Evolutionary conservation across 306 rosid species (phyloP), one percentile per base, ranked within the genome.

Genomic region (Betula pendula): DNA sequence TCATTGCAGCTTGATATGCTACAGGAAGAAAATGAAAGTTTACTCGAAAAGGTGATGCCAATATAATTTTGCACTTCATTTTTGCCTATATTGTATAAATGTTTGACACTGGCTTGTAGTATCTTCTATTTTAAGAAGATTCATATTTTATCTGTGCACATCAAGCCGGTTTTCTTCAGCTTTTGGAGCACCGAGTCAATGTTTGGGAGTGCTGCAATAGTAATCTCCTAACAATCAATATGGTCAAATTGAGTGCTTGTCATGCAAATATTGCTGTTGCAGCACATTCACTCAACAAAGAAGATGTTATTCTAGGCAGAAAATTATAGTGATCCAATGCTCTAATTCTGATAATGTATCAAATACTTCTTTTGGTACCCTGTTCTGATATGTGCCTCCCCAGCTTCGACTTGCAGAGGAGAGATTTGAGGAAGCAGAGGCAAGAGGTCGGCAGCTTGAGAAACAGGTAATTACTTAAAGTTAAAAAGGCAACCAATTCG

Each of bases 371-470:
- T 75, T 52, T 67, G 83, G 76, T 40, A 78, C 75, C 68, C 72
- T 70, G 68, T 85, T 81, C 50, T 87, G 81, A 87, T 83, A 81
- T 52, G 77, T 89, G 86, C 84, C 74, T 90, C 83, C 86, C 83
- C 96, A 95, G 99, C 94, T 95, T 82, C 96, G 97, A 80, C 87
- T 89, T 84, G 92, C 97, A 77, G 99, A 95, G 85, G 96, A 95
- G 71, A 92, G 82, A 86, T 84, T 71, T 45, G 97, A 95, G 71
- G 99, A 95, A 87, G 87, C 96, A 77, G 99, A 95, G 78, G 87
- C 89, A 73, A 90, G 91, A 83, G 89, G 89, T 77, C 88, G 91
- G 76, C 99, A 92, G 85, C 90, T 95, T 56, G 99, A 95, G 85
- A 92, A 85, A 71, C 99, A 95, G 96, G 99, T 92, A 87, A 79